Evolutionary conservation across 352 stramenopile species (phyloP).

Genomic region (Phytophthora idaei): DNA sequence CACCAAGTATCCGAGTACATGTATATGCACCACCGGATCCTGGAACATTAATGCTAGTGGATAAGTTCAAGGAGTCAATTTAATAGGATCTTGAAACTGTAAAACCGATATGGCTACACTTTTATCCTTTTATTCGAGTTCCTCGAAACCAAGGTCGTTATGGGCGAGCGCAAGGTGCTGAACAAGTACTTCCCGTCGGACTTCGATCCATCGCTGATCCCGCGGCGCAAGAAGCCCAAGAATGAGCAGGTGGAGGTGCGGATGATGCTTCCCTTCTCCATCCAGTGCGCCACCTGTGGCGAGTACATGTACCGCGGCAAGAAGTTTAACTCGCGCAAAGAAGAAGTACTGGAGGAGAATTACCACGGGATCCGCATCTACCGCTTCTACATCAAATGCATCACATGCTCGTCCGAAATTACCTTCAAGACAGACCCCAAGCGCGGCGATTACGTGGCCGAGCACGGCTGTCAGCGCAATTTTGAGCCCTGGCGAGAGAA

Average conservation of each 20-base stretch:
- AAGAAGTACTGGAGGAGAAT: constrained; percentile 95
- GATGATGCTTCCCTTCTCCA: constrained; percentile 99
- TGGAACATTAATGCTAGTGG: constrained; percentile 6
- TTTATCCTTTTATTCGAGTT: not conserved
- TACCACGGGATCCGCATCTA: constrained; percentile 97
- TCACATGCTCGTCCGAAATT: constrained; percentile 94
- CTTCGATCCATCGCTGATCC: constrained; percentile 97
- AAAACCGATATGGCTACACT: not conserved
- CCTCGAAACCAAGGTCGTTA: constrained; percentile 38
- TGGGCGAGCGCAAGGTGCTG: constrained; percentile 99
- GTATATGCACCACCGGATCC: constrained; percentile 15
- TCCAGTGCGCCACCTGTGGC: constrained; percentile 97
- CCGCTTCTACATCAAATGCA: constrained; percentile 99
- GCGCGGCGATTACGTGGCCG: constrained; percentile 97
- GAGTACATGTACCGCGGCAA: constrained; percentile 99
- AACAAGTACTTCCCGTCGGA: constrained; percentile 99
- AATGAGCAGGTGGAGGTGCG: constrained; percentile 97
- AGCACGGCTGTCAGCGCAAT: constrained; percentile 96
- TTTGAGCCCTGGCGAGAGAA: constrained; percentile 97
- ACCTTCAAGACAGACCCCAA: constrained; percentile 99
- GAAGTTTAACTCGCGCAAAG: constrained; percentile 99
- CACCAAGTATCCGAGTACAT: constrained; percentile 1
- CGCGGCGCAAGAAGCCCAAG: constrained; percentile 92
- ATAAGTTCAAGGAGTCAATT: constrained; percentile 7
- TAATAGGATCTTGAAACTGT: not conserved